Evolutionary conservation across 257 asterid genomes (phyloP).

Genomic region (Pogostemon cablin): DNA sequence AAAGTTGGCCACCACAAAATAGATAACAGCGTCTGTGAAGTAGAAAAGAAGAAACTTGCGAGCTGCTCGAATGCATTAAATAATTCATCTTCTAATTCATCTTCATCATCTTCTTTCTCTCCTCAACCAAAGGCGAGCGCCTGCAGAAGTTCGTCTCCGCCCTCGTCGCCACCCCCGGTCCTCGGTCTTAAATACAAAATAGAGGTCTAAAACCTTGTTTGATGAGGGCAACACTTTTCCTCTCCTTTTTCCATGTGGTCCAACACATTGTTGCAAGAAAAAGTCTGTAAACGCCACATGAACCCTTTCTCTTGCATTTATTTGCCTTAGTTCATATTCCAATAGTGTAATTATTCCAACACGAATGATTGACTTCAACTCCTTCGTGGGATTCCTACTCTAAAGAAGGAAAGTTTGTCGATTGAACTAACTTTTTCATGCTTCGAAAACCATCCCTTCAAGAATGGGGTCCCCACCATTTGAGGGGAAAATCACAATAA

Average conservation of each 20-base stretch:
- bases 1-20: constrained; percentile 54
- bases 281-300: constrained; percentile 22
- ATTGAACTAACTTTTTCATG: too few species aligned
- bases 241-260: constrained; percentile 24
- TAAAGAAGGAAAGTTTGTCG: too few species aligned
- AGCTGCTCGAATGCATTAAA: constrained; percentile 45
- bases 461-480: too few species aligned
- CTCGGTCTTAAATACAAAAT: constrained; percentile 38
- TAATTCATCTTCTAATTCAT: constrained; percentile 44
- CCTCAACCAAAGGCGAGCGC: constrained; percentile 34
- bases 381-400: too few species aligned
- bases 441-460: too few species aligned
- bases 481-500: neutral
- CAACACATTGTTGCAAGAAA: neutral
- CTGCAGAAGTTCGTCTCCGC: constrained; percentile 36
- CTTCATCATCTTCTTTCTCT: constrained; percentile 44
- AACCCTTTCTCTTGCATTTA: neutral
- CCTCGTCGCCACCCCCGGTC: constrained; percentile 41
- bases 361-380: too few species aligned
- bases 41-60: constrained; percentile 53
- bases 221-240: constrained; percentile 9
- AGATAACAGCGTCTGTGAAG: constrained; percentile 56
- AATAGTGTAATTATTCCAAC: too few species aligned
- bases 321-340: neutral
- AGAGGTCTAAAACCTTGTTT: constrained; percentile 1